Conservation (phyloP, 257 asterid genomes). For the Paraleonurus japonicus region DNA sequence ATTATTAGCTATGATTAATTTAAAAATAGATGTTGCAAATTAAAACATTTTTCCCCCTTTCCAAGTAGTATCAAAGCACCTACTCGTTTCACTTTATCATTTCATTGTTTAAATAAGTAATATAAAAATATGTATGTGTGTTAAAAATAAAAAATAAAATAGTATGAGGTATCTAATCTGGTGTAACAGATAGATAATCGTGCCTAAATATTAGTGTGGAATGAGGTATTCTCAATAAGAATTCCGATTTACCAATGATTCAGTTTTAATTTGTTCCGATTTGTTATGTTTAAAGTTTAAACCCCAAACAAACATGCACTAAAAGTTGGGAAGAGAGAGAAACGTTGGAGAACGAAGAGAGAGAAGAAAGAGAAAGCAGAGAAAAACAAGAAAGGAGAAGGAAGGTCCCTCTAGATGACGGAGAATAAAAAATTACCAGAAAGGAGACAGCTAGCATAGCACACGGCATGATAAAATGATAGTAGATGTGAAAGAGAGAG, state of each 20-base stretch:
- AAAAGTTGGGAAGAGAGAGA: neutral
- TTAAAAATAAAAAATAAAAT: too few relatives aligned
- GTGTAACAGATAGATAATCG: neutral
- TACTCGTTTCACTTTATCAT: neutral
- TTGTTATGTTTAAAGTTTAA: neutral
- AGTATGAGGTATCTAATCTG: neutral
- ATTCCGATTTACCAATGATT: neutral
- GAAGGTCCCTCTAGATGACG: constrained; percentile 21
- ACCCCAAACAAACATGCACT: neutral
- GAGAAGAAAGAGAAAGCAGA: neutral
- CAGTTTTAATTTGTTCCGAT: neutral
- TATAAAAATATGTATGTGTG: too few relatives aligned
- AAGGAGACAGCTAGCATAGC: constrained; percentile 39
- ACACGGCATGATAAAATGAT: constrained; percentile 20
- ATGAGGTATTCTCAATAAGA: neutral
- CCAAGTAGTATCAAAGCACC: too few relatives aligned
- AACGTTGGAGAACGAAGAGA: too few relatives aligned
- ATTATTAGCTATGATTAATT: neutral
- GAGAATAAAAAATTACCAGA: constrained; percentile 17
- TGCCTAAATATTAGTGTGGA: neutral
- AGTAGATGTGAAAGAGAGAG: constrained; percentile 13
- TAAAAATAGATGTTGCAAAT: too few relatives aligned
- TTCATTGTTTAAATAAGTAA: neutral
- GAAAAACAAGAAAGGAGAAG: constrained; percentile 19
- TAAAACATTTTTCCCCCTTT: too few relatives aligned